Base-by-base conservation (phyloP, 305 asterid species). In the Coffea humblotiana region DNA sequence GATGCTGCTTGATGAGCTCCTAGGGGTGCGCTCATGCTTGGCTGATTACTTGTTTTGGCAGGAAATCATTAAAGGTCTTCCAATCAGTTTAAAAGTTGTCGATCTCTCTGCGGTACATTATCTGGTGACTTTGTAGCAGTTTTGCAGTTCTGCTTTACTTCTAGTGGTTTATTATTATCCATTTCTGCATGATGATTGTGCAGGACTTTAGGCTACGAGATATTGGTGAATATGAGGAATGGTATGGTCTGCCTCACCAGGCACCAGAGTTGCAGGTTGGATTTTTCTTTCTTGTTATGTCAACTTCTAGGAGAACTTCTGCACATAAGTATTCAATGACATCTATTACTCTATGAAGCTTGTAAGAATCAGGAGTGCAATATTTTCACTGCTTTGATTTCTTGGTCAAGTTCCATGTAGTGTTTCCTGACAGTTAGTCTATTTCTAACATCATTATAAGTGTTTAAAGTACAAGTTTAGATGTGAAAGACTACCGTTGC, bases 221-320 rank as follows among this genome's bases (percentile, higher is more conserved):
- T 89, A 82, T 89, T 49, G 89, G 82, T 79, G 99, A 96, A 83
- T 94, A 96, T 13, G 90, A 91, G 83, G 97, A 96, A 82, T 96
- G 99, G 99, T 96, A 96, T 51, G 98, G 98, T 82, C 98, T 92
- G 85, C 95, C 97, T 83, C 99, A 96, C 79, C 87, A 18, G 71
- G 99, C 98, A 64, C 88, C 67, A 3, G 96, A 91, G 43, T 86
- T 96, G 82, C 99, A 94, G 98, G 98, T 96, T 68, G 23, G 52
- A 35, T 75, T 74, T 84, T 66, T 76, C 69, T 71, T 40, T 54
- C 27, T 58, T 52, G 52, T 25, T 37, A 25, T 61, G 37, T 71
- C 61, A 67, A 32, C 48, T 27, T 49, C 70, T 32, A 25, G 18
- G 77, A 25, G 77, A 79, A 72, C 43, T 25, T 70, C 40, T 56